Percentiles rank a stretch among this genome's conserved stretches.
Conservation (phyloP, 2,329 filamentous ascomycete genomes). For the Apiospora rasikravindrae region DNA sequence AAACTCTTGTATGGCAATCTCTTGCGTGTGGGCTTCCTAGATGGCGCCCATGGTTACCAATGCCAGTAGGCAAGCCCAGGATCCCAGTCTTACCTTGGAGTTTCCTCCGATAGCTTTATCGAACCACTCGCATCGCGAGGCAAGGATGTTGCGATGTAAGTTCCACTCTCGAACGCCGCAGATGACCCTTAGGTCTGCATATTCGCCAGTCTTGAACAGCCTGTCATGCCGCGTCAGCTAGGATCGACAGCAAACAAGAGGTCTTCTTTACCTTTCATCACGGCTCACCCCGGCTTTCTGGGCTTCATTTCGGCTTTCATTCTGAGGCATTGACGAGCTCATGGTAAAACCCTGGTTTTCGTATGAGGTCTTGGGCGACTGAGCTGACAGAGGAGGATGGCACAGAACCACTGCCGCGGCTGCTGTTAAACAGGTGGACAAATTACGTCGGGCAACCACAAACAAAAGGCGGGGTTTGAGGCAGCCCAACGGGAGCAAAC, state of each 20-base stretch:
- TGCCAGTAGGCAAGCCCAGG: accelerated
- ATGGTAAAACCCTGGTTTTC: neutral
- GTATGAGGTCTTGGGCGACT: too few species aligned
- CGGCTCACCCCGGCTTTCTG: too few species aligned
- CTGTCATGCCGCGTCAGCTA: neutral
- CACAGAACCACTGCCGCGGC: too few species aligned
- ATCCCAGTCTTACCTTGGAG: neutral
- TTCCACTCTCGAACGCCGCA: neutral
- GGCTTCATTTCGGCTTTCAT: neutral
- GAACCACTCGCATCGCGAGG: neutral
- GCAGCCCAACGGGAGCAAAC: neutral
- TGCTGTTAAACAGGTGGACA: neutral
- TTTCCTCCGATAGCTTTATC: neutral
- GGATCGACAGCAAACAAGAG: accelerated
- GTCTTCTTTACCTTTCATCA: neutral
- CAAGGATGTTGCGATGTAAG: neutral
- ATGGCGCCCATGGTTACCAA: neutral
- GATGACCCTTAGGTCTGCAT: neutral
- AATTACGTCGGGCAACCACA: neutral
- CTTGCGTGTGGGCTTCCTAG: neutral
- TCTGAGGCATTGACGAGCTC: neutral
- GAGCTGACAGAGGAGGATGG: neutral
- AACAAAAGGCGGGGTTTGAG: neutral
- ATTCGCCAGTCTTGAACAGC: neutral
- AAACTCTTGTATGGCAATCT: neutral